Percentiles rank a stretch among this genome's conserved stretches.
Conservation (phyloP, 2,329 filamentous ascomycete genomes). For the Pseudocercospora macadamiae region DNA sequence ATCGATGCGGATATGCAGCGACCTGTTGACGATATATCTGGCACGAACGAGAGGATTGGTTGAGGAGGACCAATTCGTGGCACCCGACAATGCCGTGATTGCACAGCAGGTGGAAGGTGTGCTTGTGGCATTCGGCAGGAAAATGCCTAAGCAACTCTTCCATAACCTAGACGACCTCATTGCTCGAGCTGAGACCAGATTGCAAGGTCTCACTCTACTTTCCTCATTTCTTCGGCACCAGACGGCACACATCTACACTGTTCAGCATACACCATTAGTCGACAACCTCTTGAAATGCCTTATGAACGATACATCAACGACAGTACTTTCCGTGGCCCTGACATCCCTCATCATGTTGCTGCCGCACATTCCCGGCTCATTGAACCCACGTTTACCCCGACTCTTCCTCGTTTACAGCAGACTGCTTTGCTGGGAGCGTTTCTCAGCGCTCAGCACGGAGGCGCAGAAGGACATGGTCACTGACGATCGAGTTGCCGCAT, state of each 20-base stretch:
- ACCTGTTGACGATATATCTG: slow-evolving; percentile 51
- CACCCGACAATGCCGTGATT: slow-evolving; percentile 50
- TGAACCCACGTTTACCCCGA: slow-evolving; percentile 69
- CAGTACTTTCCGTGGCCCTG: slow-evolving; percentile 73
- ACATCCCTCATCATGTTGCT: slow-evolving; percentile 79
- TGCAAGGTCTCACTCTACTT: slow-evolving; percentile 67
- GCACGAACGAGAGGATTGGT: slow-evolving; percentile 44
- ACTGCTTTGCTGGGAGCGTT: slow-evolving; percentile 75
- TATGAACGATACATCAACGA: slow-evolving; percentile 76
- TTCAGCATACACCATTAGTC: slow-evolving; percentile 73
- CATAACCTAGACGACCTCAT: slow-evolving; percentile 67
- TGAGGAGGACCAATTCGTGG: slow-evolving; percentile 39
- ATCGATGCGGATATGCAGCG: slow-evolving; percentile 62
- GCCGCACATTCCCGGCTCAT: slow-evolving; percentile 75
- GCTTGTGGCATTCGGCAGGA: slow-evolving; percentile 63
- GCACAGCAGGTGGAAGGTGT: slow-evolving; percentile 57
- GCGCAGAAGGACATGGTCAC: slow-evolving; percentile 39
- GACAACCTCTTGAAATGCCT: slow-evolving; percentile 72
- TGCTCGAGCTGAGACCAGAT: slow-evolving; percentile 64
- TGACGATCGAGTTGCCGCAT: slow-evolving; percentile 38
- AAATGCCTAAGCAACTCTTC: slow-evolving; percentile 71
- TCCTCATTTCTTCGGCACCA: slow-evolving; percentile 74
- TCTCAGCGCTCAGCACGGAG: slow-evolving; percentile 42
- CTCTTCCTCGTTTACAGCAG: slow-evolving; percentile 82
- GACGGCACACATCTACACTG: slow-evolving; percentile 76